Conservation (phyloP, 2,329 filamentous ascomycete genomes). For the Monilinia fructicola region DNA sequence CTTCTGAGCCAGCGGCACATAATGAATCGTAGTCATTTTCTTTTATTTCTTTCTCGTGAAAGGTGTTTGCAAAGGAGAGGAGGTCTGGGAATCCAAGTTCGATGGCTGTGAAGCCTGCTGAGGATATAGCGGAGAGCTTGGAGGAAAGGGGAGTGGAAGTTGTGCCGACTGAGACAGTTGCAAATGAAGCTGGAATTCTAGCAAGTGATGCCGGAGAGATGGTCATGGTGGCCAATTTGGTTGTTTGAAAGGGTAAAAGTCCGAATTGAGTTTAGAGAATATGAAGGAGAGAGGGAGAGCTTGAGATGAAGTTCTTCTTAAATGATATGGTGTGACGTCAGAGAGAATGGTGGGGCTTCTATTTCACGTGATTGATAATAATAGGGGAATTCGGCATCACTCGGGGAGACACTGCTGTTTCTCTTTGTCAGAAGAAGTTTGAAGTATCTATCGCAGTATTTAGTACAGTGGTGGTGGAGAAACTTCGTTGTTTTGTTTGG, state of each 20-base stretch:
- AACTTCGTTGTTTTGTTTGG: conserved; percentile 3
- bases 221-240: neutral
- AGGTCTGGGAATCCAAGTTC: conserved; percentile 77
- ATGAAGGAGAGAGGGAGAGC: neutral
- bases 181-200: conserved; percentile 52
- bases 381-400: conserved; percentile 20
- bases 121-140: conserved; percentile 62
- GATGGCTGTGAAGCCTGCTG: conserved; percentile 65
- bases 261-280: neutral
- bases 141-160: conserved; percentile 54
- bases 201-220: conserved; percentile 28
- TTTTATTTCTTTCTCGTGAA: conserved; percentile 51
- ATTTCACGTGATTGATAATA: conserved; percentile 15
- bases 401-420: conserved; percentile 17
- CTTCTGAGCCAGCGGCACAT: conserved; percentile 52
- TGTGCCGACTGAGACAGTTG: conserved; percentile 55
- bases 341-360: conserved; percentile 1
- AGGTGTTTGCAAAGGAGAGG: conserved; percentile 56
- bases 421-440: conserved; percentile 11
- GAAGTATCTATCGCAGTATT: neutral
- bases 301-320: conserved; percentile 1
- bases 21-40: conserved; percentile 61
- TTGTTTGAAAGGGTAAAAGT: neutral
- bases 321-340: conserved; percentile 14
- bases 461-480: neutral